Evolutionary conservation across 768 basidiomycete genomes (phyloP), one percentile per base, ranked within the genome.

Genomic region (Trametes meyenii): DNA sequence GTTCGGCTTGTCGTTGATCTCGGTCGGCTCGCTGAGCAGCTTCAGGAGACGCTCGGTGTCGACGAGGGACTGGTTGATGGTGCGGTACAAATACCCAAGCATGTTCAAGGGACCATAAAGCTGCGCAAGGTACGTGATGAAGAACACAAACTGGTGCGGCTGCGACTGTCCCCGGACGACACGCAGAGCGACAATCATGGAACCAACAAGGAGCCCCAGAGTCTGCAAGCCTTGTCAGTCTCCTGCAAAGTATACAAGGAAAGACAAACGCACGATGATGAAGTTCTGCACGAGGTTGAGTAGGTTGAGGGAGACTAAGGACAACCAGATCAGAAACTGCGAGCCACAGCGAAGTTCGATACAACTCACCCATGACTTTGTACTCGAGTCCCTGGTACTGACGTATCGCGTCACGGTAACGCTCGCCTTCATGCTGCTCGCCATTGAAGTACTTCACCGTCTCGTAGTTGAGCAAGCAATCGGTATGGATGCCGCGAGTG

Each of bases 361-460:
- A 40, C 24, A 5, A 78, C 87, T 56, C 69, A 90, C 90, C 74
- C 56, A 89, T 86, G 57, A 93, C 91, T 69, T 79, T 85, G 71
- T 84, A 87, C 67, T 94, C 91, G 49, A 89, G 73, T 10, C 73
- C 73, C 67, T 96, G 94, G 67, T 93, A 94, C 55, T 87, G 80
- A 16, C 78, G 72, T 62, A 96, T 81, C 2, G 93, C 90, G 14
- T 87, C 81, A 12, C 77, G 72, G 69, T 93, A 94, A 33, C 94
- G 81, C 44, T 79, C 78, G 17, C 81, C 82, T 70, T 96, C 94
- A 67, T 93, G 85, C 23, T 83, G 80, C 73, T 96, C 94, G 16
- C 92, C 89, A n/a, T 85, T 86, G 71, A 94, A 95, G 71, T 92
- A 92, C 73, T 92, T 95, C 67, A 94, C 88, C 5, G 92, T 93